These are phyloP conservation scores for Apiospora hydei DNA, from an alignment of 2,329 filamentous ascomycete species.

Conservation along the genomic window DNA sequence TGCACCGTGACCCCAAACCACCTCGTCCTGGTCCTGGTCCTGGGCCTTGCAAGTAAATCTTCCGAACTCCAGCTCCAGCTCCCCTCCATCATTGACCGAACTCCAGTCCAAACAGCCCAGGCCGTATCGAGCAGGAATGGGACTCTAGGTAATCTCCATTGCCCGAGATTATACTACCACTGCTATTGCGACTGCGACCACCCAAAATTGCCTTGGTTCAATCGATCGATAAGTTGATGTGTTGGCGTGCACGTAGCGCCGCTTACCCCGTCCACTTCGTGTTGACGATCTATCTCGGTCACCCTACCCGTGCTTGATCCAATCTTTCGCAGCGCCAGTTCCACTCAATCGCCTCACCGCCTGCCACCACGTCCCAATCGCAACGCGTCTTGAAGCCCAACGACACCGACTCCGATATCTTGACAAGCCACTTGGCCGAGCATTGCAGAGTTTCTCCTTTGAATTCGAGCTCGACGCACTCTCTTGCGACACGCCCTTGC, in stretches of 20 bases:
- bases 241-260: slow-evolving; percentile 19
- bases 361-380: slow-evolving; percentile 18
- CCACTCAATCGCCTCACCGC: slow-evolving; percentile 21
- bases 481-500: slow-evolving; percentile 23
- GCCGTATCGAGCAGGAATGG: slow-evolving; percentile 7
- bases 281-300: slow-evolving; percentile 22
- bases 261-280: slow-evolving; percentile 12
- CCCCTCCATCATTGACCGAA: slow-evolving; percentile 9
- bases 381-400: slow-evolving; percentile 21
- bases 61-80: slow-evolving; percentile 22
- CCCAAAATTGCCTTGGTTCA: slow-evolving; percentile 11
- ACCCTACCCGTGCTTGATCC: slow-evolving; percentile 17
- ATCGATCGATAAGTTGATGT: slow-evolving; percentile 18
- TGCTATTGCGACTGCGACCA: not conserved
- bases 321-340: slow-evolving; percentile 12
- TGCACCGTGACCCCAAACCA: not conserved
- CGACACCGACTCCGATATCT: slow-evolving; percentile 9
- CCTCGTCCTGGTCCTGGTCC: slow-evolving; percentile 7
- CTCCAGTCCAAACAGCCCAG: not conserved
- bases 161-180: not conserved
- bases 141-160: slow-evolving; percentile 18
- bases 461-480: slow-evolving; percentile 17
- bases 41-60: slow-evolving; percentile 21
- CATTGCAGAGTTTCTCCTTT: not conserved
- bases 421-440: not conserved